A percentile compares a stretch with the other conserved stretches of the same genome.
phyloP scores from a whole-genome alignment of 2,329 filamentous ascomycete species.

The Ophiostoma perfectum region DNA sequence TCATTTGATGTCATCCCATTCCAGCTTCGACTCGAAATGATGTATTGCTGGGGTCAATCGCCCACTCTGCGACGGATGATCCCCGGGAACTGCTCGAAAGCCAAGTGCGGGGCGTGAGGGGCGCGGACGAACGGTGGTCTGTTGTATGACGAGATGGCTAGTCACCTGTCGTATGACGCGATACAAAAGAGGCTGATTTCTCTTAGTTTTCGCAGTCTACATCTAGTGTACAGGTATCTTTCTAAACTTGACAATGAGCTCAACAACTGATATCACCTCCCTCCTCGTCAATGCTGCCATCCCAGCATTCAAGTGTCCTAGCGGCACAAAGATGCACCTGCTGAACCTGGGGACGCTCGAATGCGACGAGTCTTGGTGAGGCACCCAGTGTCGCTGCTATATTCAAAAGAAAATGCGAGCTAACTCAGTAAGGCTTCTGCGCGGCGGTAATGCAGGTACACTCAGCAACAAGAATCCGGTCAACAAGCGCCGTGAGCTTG shows the following conservation, averaged over 20 bases:
- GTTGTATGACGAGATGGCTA: not conserved
- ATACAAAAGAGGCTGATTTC: no score
- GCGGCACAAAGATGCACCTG: constrained; percentile 20
- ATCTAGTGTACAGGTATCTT: no score
- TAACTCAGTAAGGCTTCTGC: constrained; percentile 8
- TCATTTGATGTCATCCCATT: no score
- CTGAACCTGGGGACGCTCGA: constrained; percentile 19
- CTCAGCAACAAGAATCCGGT: constrained; percentile 17
- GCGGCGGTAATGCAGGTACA: constrained; percentile 16
- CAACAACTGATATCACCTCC: constrained; percentile 11
- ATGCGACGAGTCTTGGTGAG: constrained; percentile 19
- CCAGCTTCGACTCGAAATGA: no score
- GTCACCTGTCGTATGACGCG: not conserved
- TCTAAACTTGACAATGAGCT: constrained; percentile 4
- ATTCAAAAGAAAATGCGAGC: not conserved
- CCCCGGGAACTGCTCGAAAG: not conserved
- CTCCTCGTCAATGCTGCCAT: constrained; percentile 20
- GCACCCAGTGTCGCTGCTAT: not conserved
- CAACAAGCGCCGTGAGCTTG: constrained; percentile 21
- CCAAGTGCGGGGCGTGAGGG: not conserved
- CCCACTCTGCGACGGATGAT: no score
- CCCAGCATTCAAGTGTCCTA: constrained; percentile 21
- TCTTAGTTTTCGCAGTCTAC: not conserved
- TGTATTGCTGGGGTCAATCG: no score
- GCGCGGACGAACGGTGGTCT: not conserved